Evolutionary conservation across 1,284 basidiomycete species (phyloP), one percentile per base, ranked within the genome.

Genomic region (Trametes pubescens): DNA sequence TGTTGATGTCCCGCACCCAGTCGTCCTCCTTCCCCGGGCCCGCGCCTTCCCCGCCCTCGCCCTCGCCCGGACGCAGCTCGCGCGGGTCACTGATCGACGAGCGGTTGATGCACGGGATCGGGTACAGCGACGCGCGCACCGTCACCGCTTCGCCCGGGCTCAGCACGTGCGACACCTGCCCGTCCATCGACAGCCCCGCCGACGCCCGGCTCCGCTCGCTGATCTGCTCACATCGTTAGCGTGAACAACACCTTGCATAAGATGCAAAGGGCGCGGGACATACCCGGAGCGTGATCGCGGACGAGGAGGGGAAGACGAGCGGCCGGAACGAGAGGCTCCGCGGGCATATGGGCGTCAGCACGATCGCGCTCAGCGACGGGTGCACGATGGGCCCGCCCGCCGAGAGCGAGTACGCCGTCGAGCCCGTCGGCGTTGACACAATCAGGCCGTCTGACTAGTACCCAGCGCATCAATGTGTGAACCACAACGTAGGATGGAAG

Each of bases 1-100:
- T 95, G 75, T 98, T 98, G 78, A 99, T 98, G 76, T 99, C 97
- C 65, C 93, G 82, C 24, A 98, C 95, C 96, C 96, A 99, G 71
- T 95, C 94, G 69, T 96, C 93, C 70, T 94, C 94, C 71, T 92
- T 92, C 8, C 93, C 92, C 0, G 92, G 88, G 9, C 72, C 75
- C 2, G 73, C 77, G 46, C 80, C 79, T 51, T 68, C 51, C 29
- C 29, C 29, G 38, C 59, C n/a, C n/a, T n/a, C n/a, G n/a, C n/a
- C n/a, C n/a, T n/a, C 76, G 48, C 80, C 79, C 49, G 67, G 48
- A 37, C 60, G 58, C 38, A 48, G 69, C 38, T 73, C 82, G 9
- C 70, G 70, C 0, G 74, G 73, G 51, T 87, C 85, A 1, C 84
- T 81, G 65, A 93, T 90, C 3, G 91, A 90, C 21, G 91, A 91